Conservation (phyloP, 257 asterid species). For the Cordia subcordata region DNA sequence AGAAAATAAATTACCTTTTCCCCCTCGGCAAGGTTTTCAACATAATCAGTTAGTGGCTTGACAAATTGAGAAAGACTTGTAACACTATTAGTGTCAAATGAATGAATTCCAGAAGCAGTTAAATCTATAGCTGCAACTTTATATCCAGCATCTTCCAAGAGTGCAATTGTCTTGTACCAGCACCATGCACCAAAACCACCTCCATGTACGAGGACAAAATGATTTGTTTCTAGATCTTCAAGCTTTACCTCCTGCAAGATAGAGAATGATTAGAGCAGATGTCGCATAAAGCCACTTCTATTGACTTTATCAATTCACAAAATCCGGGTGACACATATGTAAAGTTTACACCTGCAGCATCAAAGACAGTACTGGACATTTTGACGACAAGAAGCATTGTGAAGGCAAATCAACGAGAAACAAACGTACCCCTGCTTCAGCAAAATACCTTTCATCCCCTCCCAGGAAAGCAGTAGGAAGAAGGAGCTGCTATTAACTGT, state of each 20-base stretch:
- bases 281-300: no score
- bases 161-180: constrained; percentile 97
- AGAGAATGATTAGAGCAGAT: background rate
- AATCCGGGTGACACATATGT: no score
- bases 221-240: constrained; percentile 70
- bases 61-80: constrained; percentile 76
- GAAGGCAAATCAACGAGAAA: no score
- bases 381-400: no score
- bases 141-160: constrained; percentile 78
- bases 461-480: no score
- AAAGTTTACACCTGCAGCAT: no score
- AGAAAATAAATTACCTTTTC: constrained; percentile 55
- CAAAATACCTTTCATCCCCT: no score
- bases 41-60: constrained; percentile 72
- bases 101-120: constrained; percentile 93
- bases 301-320: no score
- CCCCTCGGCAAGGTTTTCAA: constrained; percentile 67
- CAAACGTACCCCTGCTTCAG: no score
- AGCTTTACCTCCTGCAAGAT: constrained; percentile 62
- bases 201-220: constrained; percentile 96
- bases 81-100: constrained; percentile 77
- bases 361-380: no score
- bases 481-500: no score
- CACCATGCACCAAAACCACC: constrained; percentile 99
- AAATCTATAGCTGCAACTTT: constrained; percentile 94